A percentile compares a stretch with the other conserved stretches of the same genome.
phyloP scores from a whole-genome alignment of 768 basidiomycete genomes.

The Podaxis mareebaensis region DNA sequence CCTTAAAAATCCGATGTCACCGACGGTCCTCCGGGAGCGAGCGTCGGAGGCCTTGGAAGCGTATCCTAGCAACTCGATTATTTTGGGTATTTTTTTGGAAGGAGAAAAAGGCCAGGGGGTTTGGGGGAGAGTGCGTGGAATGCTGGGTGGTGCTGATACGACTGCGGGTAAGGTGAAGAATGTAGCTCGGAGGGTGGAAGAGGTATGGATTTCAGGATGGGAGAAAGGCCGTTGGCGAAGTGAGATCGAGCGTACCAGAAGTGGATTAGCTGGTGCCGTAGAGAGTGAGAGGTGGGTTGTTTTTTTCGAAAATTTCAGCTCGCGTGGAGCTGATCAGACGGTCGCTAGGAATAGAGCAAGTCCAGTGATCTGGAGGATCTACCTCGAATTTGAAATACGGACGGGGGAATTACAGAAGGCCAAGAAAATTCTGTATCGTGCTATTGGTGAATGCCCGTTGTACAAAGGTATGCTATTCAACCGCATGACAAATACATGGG shows the following conservation, averaged over 20 bases:
- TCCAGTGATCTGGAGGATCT: constrained; percentile 69
- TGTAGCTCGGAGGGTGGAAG: constrained; percentile 57
- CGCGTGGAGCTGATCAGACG: constrained; percentile 1
- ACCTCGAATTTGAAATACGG: constrained; percentile 76
- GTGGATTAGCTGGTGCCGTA: constrained; percentile 59
- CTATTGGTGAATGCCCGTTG: constrained; percentile 73
- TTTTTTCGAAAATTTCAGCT: background rate
- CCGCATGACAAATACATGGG: background rate
- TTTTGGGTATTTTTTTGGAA: constrained; percentile 75
- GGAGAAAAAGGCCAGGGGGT: constrained; percentile 75
- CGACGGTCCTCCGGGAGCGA: constrained; percentile 57
- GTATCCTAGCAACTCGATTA: constrained; percentile 71
- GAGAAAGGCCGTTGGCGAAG: constrained; percentile 68
- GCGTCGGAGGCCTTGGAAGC: constrained; percentile 51
- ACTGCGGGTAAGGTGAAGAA: constrained; percentile 46
- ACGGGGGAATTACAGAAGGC: constrained; percentile 57
- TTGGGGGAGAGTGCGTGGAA: constrained; percentile 69
- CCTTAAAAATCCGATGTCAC: constrained; percentile 59
- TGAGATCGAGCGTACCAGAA: constrained; percentile 72
- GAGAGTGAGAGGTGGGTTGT: constrained; percentile 64
- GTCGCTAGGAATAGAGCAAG: constrained; percentile 61
- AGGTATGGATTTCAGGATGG: constrained; percentile 84
- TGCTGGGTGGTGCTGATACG: constrained; percentile 48
- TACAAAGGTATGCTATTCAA: constrained; percentile 60
- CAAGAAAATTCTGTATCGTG: constrained; percentile 73